phyloP scores from a whole-genome alignment of 371 early-diverging fungal species.

The Nematocida ausubeli region DNA sequence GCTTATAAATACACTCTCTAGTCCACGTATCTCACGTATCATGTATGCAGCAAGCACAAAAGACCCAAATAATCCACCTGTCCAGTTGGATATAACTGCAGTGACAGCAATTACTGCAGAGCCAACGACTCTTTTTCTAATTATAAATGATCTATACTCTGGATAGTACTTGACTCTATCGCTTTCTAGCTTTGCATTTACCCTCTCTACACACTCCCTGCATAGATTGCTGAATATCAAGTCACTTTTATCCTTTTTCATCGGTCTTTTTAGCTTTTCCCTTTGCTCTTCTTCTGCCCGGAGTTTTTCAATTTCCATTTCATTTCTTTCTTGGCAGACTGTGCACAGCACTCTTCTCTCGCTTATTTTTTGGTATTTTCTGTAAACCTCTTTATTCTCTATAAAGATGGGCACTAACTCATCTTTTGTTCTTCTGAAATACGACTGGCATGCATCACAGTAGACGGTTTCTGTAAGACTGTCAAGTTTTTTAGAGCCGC shows the following conservation, averaged over 20 bases:
- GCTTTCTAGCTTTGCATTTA: conserved; percentile 29
- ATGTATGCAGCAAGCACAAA: neutral
- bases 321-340: conserved; percentile 41
- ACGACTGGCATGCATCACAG: conserved; percentile 34
- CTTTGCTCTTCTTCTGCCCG: conserved; percentile 39
- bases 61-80: neutral
- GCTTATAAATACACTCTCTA: neutral
- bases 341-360: conserved; percentile 23
- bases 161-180: neutral
- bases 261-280: neutral
- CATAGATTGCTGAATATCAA: neutral
- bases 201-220: conserved; percentile 25
- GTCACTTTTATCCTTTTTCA: neutral
- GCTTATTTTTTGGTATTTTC: neutral
- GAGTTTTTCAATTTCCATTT: conserved; percentile 6
- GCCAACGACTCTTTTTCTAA: neutral
- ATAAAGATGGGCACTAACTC: conserved; percentile 36
- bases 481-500: neutral
- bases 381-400: conserved; percentile 28
- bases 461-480: conserved; percentile 33
- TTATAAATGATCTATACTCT: conserved; percentile 1
- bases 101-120: neutral
- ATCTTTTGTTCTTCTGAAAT: conserved; percentile 13
- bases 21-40: neutral
- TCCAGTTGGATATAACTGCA: neutral